Evolutionary conservation across 495 filamentous ascomycete species (phyloP), one percentile per base, ranked within the genome.

Genomic region (Sphaerosporella brunnea): DNA sequence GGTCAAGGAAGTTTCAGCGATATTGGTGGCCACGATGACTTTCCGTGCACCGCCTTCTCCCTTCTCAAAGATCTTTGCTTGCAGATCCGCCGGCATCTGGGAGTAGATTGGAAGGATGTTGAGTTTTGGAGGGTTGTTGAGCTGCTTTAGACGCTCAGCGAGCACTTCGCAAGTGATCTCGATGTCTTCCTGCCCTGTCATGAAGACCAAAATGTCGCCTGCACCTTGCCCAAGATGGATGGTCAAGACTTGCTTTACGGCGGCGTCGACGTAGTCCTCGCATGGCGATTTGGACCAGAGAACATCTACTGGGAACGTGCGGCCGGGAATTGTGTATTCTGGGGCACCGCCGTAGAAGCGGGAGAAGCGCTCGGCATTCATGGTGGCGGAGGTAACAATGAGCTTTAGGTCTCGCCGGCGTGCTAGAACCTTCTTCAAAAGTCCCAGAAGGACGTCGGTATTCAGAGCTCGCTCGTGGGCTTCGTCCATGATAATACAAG

Each of bases 151-250:
- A 24, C 92, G 69, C 58, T 99, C 90, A 36, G 80, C 83, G 19
- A 94, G 71, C 1, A 95, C 69, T 53, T 96, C 92, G 58, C 92
- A 99, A 0, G 92, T 96, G 28, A 82, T 77, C 65, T 96, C 90
- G 48, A 99, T 99, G 58, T 99, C 92, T 66, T 99, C 92, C 65
- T 95, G 88, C 24, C 92, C 92, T 2, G 92, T 99, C 92, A 99
- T 99, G 64, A 99, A 99, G 15, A 95, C 86, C 16, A 99, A 69
- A 47, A 99, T 95, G 62, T 99, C 92, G 19, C 92, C 92, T 9
- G 75, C 63, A 1, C 81, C 80, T 67, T 93, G 87, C 0, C 84
- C 90, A 13, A 96, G 83, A 54, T 99, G 92, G 43, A 99, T 95
- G n/a, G 87, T 82, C 38, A 99, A 72, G 23, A 94, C 81, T 61